A percentile compares a stretch with the other conserved stretches of the same genome.
Evolutionary conservation across 1,284 basidiomycete species (phyloP).

Genomic region (Phenoliferia sp.): DNA sequence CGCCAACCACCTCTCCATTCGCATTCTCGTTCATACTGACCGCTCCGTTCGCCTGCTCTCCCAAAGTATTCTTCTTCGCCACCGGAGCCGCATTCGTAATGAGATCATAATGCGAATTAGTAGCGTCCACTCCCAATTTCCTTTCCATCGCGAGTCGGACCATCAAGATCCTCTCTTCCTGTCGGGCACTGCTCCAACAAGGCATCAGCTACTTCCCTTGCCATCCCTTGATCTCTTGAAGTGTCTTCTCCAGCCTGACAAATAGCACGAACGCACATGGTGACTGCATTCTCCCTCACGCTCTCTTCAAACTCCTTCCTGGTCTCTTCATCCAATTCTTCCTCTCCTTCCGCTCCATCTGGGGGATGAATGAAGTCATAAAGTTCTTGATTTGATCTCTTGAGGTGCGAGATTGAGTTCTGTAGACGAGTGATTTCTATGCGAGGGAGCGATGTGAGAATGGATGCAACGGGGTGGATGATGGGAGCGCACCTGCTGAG

Average conservation of each 20-base stretch:
- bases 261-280: constrained; percentile 16
- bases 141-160: constrained; percentile 23
- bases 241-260: neutral
- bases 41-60: neutral
- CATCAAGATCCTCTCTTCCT: constrained; percentile 25
- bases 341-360: neutral
- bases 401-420: constrained; percentile 24
- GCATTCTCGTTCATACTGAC: neutral
- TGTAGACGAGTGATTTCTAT: constrained; percentile 27
- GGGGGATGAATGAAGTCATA: neutral
- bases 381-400: constrained; percentile 25
- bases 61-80: neutral
- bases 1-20: neutral
- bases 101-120: constrained; percentile 21
- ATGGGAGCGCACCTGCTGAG: constrained; percentile 1
- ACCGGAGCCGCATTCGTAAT: neutral
- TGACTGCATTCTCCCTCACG: constrained; percentile 23
- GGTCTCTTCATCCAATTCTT: constrained; percentile 5
- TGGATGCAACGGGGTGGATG: neutral
- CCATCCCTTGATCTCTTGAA: neutral
- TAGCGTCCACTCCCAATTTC: constrained; percentile 26
- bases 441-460: neutral
- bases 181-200: constrained; percentile 11
- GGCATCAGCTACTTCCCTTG: neutral
- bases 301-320: constrained; percentile 9